phyloP scores from a whole-genome alignment of 495 filamentous ascomycete genomes.

The Elaphomyces granulatus region DNA sequence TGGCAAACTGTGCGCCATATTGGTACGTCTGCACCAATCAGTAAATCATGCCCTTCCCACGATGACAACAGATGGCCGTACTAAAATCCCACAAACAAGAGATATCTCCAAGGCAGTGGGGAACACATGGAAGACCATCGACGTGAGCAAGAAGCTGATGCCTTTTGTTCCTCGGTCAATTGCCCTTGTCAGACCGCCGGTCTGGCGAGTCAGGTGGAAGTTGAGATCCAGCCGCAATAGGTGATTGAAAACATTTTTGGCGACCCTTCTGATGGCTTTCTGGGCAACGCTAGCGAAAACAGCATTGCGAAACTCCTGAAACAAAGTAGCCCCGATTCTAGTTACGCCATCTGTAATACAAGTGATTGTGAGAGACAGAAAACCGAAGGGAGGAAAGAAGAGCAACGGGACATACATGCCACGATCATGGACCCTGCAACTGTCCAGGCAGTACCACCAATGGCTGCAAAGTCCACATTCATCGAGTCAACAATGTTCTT shows the following conservation, averaged over 20 bases:
- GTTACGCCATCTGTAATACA: conserved; percentile 56
- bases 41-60: not conserved
- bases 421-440: conserved; percentile 86
- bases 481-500: conserved; percentile 93
- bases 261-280: conserved; percentile 85
- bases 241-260: conserved; percentile 84
- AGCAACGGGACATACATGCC: conserved; percentile 42
- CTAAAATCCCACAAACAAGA: conserved; percentile 84
- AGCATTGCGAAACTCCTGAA: conserved; percentile 87
- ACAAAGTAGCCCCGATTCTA: conserved; percentile 71
- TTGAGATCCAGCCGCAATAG: conserved; percentile 76
- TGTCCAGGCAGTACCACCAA: conserved; percentile 75
- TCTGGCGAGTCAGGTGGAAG: conserved; percentile 89
- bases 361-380: conserved; percentile 6
- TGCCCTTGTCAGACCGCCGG: conserved; percentile 82
- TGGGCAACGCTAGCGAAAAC: conserved; percentile 95
- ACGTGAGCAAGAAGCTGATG: conserved; percentile 89
- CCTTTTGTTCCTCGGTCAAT: conserved; percentile 97
- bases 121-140: conserved; percentile 96
- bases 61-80: conserved; percentile 23
- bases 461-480: conserved; percentile 78
- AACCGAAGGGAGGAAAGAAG: not conserved
- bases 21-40: conserved; percentile 65
- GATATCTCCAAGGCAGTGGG: conserved; percentile 88
- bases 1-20: conserved; percentile 81